Conservation (phyloP, 768 basidiomycete genomes). For the Boletales sp. region DNA sequence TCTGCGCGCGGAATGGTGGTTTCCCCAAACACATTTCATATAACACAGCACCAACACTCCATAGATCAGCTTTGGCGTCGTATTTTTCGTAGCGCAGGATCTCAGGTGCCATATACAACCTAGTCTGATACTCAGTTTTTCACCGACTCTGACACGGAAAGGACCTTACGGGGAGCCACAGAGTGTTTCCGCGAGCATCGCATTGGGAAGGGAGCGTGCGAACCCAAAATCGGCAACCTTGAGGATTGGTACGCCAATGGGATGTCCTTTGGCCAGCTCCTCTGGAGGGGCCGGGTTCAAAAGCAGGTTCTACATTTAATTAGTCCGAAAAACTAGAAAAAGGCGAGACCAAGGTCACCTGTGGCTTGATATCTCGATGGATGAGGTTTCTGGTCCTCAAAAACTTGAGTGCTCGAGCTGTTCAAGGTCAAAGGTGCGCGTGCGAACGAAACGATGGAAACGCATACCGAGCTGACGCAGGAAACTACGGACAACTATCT, state of each 20-base stretch:
- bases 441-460: not conserved
- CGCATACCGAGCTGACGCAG: constrained; percentile 79
- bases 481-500: constrained; percentile 88
- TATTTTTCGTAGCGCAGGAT: constrained; percentile 97
- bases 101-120: constrained; percentile 98
- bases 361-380: constrained; percentile 97
- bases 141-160: not conserved
- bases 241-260: constrained; percentile 87
- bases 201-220: constrained; percentile 85
- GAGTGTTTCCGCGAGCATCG: constrained; percentile 95
- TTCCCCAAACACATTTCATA: constrained; percentile 94
- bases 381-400: constrained; percentile 85
- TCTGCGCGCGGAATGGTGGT: constrained; percentile 92
- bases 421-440: not conserved
- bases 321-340: constrained; percentile 1
- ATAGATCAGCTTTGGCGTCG: constrained; percentile 95
- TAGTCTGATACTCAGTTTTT: constrained; percentile 25
- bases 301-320: constrained; percentile 68
- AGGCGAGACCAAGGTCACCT: constrained; percentile 39
- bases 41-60: constrained; percentile 96
- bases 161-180: constrained; percentile 90
- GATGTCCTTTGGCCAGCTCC: constrained; percentile 85
- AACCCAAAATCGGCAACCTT: constrained; percentile 99
- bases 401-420: constrained; percentile 92
- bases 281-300: constrained; percentile 77